Conservation (phyloP, 2,329 filamentous ascomycete genomes). For the Didymellaceae sp. region DNA sequence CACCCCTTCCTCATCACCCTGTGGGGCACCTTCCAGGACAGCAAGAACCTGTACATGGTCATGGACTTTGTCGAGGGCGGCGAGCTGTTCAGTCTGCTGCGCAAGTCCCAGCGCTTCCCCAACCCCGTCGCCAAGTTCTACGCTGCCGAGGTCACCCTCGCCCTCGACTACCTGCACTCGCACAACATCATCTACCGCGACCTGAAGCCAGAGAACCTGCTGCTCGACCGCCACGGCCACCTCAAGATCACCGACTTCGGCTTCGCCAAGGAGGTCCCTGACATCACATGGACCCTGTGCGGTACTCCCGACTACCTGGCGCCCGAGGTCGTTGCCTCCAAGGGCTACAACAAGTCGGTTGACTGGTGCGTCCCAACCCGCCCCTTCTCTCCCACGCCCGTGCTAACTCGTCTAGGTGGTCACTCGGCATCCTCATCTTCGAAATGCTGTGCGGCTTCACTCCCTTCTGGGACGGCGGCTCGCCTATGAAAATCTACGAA, state of each 20-base stretch:
- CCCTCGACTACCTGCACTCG: conserved; percentile 91
- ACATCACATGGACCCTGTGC: conserved; percentile 99
- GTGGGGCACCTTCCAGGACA: conserved; percentile 98
- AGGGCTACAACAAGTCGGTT: conserved; percentile 99
- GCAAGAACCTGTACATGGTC: conserved; percentile 97
- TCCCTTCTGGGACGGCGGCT: conserved; percentile 97
- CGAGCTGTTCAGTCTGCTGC: conserved; percentile 91
- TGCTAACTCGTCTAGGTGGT: conserved; percentile 75
- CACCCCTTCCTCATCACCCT: conserved; percentile 97
- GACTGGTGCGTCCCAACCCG: conserved; percentile 75
- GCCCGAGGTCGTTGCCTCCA: conserved; percentile 97
- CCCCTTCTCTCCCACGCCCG: not conserved
- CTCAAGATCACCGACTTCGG: conserved; percentile 98
- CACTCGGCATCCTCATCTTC: conserved; percentile 95
- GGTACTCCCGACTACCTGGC: conserved; percentile 97
- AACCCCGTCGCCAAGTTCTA: conserved; percentile 99
- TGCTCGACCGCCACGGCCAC: conserved; percentile 91
- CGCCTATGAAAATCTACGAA: conserved; percentile 99
- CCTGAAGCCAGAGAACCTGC: conserved; percentile 91
- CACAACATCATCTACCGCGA: conserved; percentile 98
- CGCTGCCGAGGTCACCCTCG: conserved; percentile 93
- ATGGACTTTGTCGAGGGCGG: conserved; percentile 99
- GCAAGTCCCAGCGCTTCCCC: conserved; percentile 97
- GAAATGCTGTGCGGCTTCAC: conserved; percentile 99
- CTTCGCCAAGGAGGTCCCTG: conserved; percentile 96